Evolutionary conservation across 2,329 filamentous ascomycete species (phyloP).

Genomic region (Aspergillus aculeatus): DNA sequence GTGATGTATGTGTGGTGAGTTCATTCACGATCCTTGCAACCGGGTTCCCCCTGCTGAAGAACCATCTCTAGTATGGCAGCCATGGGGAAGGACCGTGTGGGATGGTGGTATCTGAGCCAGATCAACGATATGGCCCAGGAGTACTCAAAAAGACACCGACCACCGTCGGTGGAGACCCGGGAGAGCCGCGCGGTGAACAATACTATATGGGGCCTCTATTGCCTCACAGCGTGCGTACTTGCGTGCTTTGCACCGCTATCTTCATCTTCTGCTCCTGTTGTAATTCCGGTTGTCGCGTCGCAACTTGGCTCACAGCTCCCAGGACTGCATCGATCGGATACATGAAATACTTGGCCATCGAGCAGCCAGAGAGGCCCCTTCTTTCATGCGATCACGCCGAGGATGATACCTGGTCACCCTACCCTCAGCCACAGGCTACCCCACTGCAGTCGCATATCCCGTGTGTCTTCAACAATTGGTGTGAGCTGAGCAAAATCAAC

Average conservation of each 20-base stretch:
- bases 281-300: too few relatives aligned
- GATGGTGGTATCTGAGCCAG: not conserved
- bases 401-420: slow-evolving; percentile 11
- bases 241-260: not conserved
- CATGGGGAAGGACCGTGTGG: not conserved
- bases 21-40: not conserved
- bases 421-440: slow-evolving; percentile 8
- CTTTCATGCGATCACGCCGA: slow-evolving; percentile 4
- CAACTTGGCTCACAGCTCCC: not conserved
- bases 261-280: too few relatives aligned
- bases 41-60: not conserved
- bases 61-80: not conserved
- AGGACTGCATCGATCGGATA: slow-evolving; percentile 5
- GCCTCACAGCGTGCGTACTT: slow-evolving; percentile 8
- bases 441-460: slow-evolving; percentile 3
- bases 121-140: not conserved
- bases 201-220: slow-evolving; percentile 15
- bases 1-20: slow-evolving; percentile 23
- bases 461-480: slow-evolving; percentile 9
- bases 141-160: not conserved
- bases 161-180: not conserved
- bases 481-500: slow-evolving; percentile 1
- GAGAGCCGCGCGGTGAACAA: slow-evolving; percentile 2
- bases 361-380: not conserved
- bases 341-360: slow-evolving; percentile 8